Evolutionary conservation across 169 alveolate species (phyloP).

Genomic region (Cryptosporidium tyzzeri): DNA sequence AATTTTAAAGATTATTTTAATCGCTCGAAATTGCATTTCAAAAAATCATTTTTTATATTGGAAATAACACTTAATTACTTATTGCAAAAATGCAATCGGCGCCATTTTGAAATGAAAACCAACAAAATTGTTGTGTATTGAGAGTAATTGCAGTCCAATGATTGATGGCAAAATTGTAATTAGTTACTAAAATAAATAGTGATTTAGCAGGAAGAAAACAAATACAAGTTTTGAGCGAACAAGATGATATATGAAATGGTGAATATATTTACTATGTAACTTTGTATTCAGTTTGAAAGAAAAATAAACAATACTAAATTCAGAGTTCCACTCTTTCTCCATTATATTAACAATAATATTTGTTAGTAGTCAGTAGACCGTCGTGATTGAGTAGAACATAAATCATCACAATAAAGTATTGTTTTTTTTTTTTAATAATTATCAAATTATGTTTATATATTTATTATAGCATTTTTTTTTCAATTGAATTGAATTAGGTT

Average conservation of each 20-base stretch:
- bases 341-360: slow-evolving; percentile 14
- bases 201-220: too few species aligned
- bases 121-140: too few species aligned
- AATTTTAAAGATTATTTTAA: neutral
- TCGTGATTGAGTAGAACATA: slow-evolving; percentile 77
- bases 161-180: neutral
- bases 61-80: neutral
- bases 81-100: slow-evolving; percentile 4
- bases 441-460: neutral
- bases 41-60: neutral
- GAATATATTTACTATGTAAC: neutral
- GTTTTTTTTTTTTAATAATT: neutral
- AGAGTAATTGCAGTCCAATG: too few species aligned
- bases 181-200: neutral
- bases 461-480: neutral
- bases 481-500: too few species aligned
- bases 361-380: slow-evolving; percentile 76
- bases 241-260: neutral
- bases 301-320: slow-evolving; percentile 10
- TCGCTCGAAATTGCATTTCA: neutral
- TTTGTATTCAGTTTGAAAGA: too few species aligned
- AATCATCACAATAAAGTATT: slow-evolving; percentile 46
- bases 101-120: neutral
- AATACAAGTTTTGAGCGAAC: neutral
- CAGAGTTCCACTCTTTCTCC: slow-evolving; percentile 78